Evolutionary conservation across 2,329 filamentous ascomycete genomes (phyloP).

Genomic region (Paecilomyces niveus): DNA sequence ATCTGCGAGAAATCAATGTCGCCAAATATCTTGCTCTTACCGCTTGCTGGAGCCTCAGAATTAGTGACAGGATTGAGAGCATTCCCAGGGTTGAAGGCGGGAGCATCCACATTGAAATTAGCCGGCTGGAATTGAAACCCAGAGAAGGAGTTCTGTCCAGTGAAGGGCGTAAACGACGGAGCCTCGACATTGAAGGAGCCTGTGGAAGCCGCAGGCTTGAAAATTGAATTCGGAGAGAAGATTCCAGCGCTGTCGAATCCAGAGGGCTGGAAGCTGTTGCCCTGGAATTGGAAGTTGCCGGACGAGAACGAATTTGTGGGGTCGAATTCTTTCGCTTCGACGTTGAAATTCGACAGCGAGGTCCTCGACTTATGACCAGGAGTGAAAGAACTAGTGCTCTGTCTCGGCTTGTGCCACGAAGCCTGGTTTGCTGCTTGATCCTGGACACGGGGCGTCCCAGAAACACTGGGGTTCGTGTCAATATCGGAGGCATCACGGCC

Average conservation of each 20-base stretch:
- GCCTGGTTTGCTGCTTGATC: slow-evolving; percentile 20
- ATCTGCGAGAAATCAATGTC: slow-evolving; percentile 59
- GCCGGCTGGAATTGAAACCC: slow-evolving; percentile 61
- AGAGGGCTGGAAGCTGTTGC: slow-evolving; percentile 36
- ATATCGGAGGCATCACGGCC: slow-evolving; percentile 56
- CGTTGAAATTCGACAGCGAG: slow-evolving; percentile 74
- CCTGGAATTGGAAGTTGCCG: slow-evolving; percentile 36
- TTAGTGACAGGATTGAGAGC: slow-evolving; percentile 19
- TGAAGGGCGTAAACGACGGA: slow-evolving; percentile 48
- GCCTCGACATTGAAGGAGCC: slow-evolving; percentile 5
- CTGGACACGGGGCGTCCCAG: slow-evolving; percentile 52
- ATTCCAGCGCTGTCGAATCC: slow-evolving; percentile 17
- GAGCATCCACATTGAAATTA: slow-evolving; percentile 69
- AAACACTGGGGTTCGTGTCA: slow-evolving; percentile 66
- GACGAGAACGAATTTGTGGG: slow-evolving; percentile 46
- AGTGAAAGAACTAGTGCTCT: slow-evolving; percentile 24
- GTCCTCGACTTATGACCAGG: slow-evolving; percentile 61
- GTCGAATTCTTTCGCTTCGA: slow-evolving; percentile 81
- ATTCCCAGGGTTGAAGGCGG: slow-evolving; percentile 61
- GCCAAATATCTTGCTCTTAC: slow-evolving; percentile 53
- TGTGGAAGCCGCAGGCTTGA: slow-evolving; percentile 24
- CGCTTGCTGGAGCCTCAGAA: slow-evolving; percentile 12
- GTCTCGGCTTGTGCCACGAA: slow-evolving; percentile 27
- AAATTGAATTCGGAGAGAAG: slow-evolving; percentile 19
- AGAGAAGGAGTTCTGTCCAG: slow-evolving; percentile 10